Percentiles rank a stretch among this genome's conserved stretches.
These are phyloP conservation scores for Yamadazyma diddensiae DNA, from an alignment of 1,139 yeast genomes.

Conservation along the genomic window DNA sequence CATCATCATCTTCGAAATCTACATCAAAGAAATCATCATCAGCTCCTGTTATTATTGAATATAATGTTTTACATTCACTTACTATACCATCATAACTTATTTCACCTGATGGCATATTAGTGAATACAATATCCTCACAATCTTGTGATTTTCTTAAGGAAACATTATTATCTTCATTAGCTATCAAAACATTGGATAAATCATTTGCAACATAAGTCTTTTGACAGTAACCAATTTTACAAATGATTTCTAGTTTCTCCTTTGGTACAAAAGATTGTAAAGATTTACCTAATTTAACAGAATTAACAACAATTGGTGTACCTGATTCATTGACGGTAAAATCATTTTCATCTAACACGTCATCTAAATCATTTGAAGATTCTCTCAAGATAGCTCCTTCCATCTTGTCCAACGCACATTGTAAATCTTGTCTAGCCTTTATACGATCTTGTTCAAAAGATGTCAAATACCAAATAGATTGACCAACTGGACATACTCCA, in stretches of 20 bases:
- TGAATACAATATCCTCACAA: constrained; percentile 52
- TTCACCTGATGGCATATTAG: constrained; percentile 76
- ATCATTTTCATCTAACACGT: constrained; percentile 50
- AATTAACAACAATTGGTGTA: constrained; percentile 62
- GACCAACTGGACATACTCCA: constrained; percentile 87
- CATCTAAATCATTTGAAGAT: constrained; percentile 52
- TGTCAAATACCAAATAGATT: constrained; percentile 86
- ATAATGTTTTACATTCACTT: constrained; percentile 74
- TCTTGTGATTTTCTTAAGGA: constrained; percentile 29
- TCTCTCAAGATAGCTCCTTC: constrained; percentile 81
- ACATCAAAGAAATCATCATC: constrained; percentile 95
- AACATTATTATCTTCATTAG: constrained; percentile 32
- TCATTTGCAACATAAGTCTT: constrained; percentile 50
- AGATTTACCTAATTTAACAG: constrained; percentile 82
- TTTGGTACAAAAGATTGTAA: constrained; percentile 81
- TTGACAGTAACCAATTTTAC: constrained; percentile 82
- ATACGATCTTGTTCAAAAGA: constrained; percentile 67
- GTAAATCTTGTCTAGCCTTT: constrained; percentile 73
- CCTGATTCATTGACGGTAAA: constrained; percentile 56
- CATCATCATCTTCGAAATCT: constrained; percentile 94
- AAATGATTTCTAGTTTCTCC: constrained; percentile 70
- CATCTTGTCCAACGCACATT: constrained; percentile 74
- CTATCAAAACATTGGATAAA: constrained; percentile 36
- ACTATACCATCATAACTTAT: constrained; percentile 88
- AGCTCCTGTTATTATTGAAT: constrained; percentile 78